Evolutionary conservation across 805 yeast genomes (phyloP), one percentile per base, ranked within the genome.

Genomic region (Cyberlindnera mrakii): DNA sequence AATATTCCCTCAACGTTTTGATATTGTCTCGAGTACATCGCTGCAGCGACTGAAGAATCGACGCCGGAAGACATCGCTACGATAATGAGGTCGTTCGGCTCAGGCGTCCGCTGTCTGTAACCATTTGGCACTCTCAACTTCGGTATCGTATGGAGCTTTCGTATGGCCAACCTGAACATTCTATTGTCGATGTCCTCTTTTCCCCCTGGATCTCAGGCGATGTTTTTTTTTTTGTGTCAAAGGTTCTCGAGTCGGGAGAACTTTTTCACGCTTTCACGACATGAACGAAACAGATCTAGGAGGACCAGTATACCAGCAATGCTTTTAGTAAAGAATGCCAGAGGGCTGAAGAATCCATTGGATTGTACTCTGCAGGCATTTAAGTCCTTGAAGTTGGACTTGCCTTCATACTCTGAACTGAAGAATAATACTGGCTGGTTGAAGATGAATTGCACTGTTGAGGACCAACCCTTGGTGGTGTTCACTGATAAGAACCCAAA

Each of bases 21-120:
- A 51, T 72, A 77, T 30, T 66, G 58, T n/a, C 68, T 63, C 6
- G 86, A 68, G 51, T 71, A 80, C 47, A 85, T 43, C 0, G 85
- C 79, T 0, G 98, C 97, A 3, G 85, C 77, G 1, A 90, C 88
- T 1, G 96, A 83, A 0, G 97, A 90, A 62, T 93, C 99, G 1
- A 93, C 98, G 0, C 99, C 99, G 0, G 96, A 85, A 1, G 96
- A 87, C 96, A 93, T 86, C 7, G 98, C 96, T 5, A 93, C 78
- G 17, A 85, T 66, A 18, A 91, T 75, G 42, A 73, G 77, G 53
- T 86, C 96, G 29, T 70, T 60, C 9, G 49, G 50, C 0, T 52
- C 48, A 0, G 91, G 91, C 16, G 52, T 47, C 5, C 56, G 60
- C 58, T 71, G 87, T 19, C 30, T 40, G 35, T 47, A 55, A 1